Conservation (phyloP, 768 basidiomycete genomes). For the Hypsizygus marmoreus region DNA sequence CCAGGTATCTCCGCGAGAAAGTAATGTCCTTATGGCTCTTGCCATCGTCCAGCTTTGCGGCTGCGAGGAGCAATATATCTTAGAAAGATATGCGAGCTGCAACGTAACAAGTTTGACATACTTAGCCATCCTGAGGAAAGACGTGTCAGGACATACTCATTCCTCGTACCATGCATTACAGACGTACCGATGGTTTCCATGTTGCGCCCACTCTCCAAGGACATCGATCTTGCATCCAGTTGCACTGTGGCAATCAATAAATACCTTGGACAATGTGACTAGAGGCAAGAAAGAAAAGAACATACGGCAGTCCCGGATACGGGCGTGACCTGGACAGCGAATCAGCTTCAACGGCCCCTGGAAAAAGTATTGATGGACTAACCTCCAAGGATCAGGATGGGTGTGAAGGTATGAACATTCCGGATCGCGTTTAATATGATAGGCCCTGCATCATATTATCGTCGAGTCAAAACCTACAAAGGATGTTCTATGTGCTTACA, state of each 20-base stretch:
- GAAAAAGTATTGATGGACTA: slow-evolving; percentile 1
- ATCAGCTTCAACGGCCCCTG: not conserved
- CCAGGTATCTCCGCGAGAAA: slow-evolving; percentile 74
- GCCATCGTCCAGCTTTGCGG: slow-evolving; percentile 41
- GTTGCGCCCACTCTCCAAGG: slow-evolving; percentile 83
- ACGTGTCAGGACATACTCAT: not conserved
- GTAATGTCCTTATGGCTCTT: slow-evolving; percentile 44
- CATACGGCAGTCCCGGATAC: slow-evolving; percentile 78
- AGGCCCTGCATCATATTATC: slow-evolving; percentile 51
- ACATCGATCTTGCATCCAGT: slow-evolving; percentile 75
- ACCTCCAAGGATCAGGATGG: slow-evolving; percentile 84
- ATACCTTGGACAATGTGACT: no score
- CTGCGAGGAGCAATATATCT: slow-evolving; percentile 27
- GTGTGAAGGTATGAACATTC: slow-evolving; percentile 68
- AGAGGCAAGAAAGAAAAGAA: slow-evolving; percentile 13
- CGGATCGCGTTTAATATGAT: slow-evolving; percentile 75
- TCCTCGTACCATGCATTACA: no score
- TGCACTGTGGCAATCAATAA: slow-evolving; percentile 40
- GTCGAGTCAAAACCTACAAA: not conserved
- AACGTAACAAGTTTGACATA: slow-evolving; percentile 27
- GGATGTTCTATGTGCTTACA: slow-evolving; percentile 40
- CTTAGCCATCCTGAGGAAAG: slow-evolving; percentile 60
- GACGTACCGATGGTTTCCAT: slow-evolving; percentile 86
- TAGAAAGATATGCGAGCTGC: not conserved
- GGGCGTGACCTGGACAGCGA: slow-evolving; percentile 56